Percentiles rank a stretch among this genome's conserved stretches.
Evolutionary conservation across 768 basidiomycete genomes (phyloP).

Genomic region (Auricularia heimuer): DNA sequence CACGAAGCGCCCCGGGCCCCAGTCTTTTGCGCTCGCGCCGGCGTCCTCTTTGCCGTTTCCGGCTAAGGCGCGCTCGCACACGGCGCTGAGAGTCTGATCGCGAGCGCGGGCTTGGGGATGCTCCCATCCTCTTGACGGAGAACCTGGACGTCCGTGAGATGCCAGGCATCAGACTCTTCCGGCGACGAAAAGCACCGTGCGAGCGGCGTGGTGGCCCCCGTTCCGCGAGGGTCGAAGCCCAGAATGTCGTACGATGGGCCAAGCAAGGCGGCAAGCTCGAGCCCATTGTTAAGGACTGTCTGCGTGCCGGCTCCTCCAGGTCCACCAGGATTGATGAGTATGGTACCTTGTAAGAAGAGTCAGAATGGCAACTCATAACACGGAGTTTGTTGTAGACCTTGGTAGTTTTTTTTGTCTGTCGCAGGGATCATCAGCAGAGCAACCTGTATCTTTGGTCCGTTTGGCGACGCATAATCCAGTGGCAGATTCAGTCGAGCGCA

Average conservation of each 20-base stretch:
- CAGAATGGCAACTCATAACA: background rate
- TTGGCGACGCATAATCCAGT: background rate
- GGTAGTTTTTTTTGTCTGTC: background rate
- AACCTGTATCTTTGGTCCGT: background rate
- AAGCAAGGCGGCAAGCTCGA: too few relatives aligned
- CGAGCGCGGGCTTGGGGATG: too few relatives aligned
- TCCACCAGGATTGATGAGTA: background rate
- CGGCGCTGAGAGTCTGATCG: background rate
- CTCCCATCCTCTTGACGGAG: background rate
- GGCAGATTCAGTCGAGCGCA: background rate
- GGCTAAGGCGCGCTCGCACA: background rate
- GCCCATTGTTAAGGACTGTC: too few relatives aligned
- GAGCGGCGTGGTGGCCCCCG: too few relatives aligned
- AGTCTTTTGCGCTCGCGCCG: background rate
- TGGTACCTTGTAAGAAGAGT: background rate
- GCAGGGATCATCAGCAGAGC: background rate
- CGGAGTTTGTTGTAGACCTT: background rate
- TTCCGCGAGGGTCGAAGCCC: too few relatives aligned
- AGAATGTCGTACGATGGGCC: too few relatives aligned
- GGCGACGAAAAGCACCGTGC: background rate
- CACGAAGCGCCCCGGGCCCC: background rate
- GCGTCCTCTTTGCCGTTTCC: background rate
- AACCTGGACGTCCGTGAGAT: background rate
- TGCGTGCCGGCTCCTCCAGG: background rate
- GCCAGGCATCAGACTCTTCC: background rate